Percentiles rank a stretch among this genome's conserved stretches.
phyloP scores from a whole-genome alignment of 345 rosid species.

The Camelina laxa region DNA sequence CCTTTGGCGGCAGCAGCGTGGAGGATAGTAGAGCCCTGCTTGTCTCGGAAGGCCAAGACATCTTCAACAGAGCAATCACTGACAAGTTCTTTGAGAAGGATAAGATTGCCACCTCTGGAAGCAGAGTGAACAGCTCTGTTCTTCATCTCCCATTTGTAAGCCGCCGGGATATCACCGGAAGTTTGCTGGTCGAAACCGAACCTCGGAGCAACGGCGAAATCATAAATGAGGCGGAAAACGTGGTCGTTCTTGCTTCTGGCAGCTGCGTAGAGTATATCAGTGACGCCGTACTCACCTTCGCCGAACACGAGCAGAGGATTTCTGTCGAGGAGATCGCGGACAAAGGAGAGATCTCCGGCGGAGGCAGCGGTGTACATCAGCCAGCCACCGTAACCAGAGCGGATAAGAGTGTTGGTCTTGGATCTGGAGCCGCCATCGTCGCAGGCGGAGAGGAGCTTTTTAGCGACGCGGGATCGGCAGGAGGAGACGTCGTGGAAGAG shows the following conservation, averaged over 20 bases:
- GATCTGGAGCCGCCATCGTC: slow-evolving; percentile 45
- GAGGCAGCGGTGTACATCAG: slow-evolving; percentile 91
- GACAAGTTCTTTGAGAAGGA: slow-evolving; percentile 63
- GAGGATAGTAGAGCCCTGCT: slow-evolving; percentile 75
- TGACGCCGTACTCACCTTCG: slow-evolving; percentile 94
- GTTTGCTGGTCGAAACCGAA: slow-evolving; percentile 60
- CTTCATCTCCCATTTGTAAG: slow-evolving; percentile 75
- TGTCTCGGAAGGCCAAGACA: slow-evolving; percentile 71
- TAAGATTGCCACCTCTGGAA: slow-evolving; percentile 80
- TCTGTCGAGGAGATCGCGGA: slow-evolving; percentile 67
- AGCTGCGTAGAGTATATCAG: slow-evolving; percentile 86
- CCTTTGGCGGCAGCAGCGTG: slow-evolving; percentile 96
- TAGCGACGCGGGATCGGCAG: slow-evolving; percentile 72
- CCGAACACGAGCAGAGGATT: slow-evolving; percentile 85
- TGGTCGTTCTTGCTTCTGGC: slow-evolving; percentile 70
- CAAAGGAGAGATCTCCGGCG: slow-evolving; percentile 79
- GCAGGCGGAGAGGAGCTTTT: slow-evolving; percentile 66
- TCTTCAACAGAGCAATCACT: slow-evolving; percentile 47
- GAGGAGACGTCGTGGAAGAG: slow-evolving; percentile 70
- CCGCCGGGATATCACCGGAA: slow-evolving; percentile 60
- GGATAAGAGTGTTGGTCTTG: slow-evolving; percentile 65
- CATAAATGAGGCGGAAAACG: slow-evolving; percentile 72
- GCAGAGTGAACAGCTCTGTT: slow-evolving; percentile 91
- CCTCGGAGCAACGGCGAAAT: slow-evolving; percentile 71
- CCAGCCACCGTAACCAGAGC: slow-evolving; percentile 91